Conservation (phyloP, 2,329 filamentous ascomycete genomes). For the Xylaria multiplex region DNA sequence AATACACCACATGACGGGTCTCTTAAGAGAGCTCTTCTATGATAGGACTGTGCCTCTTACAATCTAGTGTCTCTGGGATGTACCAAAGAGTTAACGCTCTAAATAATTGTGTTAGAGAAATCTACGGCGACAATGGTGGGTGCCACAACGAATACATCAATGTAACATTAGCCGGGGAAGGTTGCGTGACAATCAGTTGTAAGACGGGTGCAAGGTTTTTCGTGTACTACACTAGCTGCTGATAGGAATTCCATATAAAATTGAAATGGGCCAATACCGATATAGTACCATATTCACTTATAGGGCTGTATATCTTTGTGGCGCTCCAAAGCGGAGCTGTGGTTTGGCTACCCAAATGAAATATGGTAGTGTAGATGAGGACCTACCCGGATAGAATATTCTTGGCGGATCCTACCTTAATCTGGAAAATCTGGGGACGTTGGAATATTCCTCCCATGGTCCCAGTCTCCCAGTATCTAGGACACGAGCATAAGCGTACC, state of each 20-base stretch:
- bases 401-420: no score
- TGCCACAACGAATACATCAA: no score
- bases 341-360: background rate
- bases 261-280: background rate
- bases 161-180: background rate
- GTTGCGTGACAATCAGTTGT: background rate
- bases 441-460: constrained; percentile 2
- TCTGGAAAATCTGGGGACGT: constrained; percentile 12
- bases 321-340: background rate
- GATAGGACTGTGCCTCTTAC: constrained; percentile 3
- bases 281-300: background rate
- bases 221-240: background rate
- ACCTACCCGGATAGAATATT: no score
- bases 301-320: background rate
- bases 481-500: constrained; percentile 25
- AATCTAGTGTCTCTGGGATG: no score
- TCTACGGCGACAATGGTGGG: no score
- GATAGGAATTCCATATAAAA: background rate
- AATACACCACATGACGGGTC: background rate
- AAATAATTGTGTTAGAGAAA: no score
- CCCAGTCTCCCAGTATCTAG: constrained; percentile 6
- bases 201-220: background rate
- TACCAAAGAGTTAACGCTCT: no score
- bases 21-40: background rate
- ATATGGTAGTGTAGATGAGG: no score